Percentiles rank a stretch among this genome's conserved stretches.
Conservation (phyloP, 2,329 filamentous ascomycete species). For the Teratosphaeria gauchensis region DNA sequence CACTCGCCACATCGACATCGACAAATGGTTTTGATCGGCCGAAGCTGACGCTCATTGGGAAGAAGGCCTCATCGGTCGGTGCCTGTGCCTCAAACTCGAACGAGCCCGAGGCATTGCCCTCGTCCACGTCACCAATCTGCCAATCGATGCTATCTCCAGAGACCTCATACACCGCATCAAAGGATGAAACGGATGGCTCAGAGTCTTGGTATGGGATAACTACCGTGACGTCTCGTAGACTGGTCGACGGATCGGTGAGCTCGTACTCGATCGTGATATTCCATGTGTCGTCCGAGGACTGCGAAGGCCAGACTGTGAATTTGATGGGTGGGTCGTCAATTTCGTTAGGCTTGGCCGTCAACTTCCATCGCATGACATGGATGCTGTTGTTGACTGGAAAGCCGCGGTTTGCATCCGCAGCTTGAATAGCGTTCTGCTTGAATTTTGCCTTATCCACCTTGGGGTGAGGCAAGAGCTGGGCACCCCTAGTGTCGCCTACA, state of each 20-base stretch:
- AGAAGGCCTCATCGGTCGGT: conserved; percentile 85
- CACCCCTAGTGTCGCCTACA: conserved; percentile 68
- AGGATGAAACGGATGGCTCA: conserved; percentile 83
- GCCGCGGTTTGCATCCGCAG: conserved; percentile 76
- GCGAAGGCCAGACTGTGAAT: conserved; percentile 97
- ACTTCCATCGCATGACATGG: conserved; percentile 86
- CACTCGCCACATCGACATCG: conserved; percentile 81
- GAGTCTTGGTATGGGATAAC: conserved; percentile 76
- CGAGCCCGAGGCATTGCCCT: conserved; percentile 70
- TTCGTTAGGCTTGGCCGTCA: conserved; percentile 71
- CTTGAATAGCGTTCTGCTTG: conserved; percentile 71
- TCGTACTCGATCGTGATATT: conserved; percentile 95
- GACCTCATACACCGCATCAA: conserved; percentile 89
- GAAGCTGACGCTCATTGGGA: conserved; percentile 92
- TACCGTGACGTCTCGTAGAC: conserved; percentile 74
- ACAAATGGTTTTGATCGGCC: conserved; percentile 77
- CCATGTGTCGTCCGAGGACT: conserved; percentile 67
- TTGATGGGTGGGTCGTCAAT: conserved; percentile 77
- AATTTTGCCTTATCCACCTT: conserved; percentile 90
- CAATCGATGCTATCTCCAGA: conserved; percentile 88
- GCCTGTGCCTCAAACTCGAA: conserved; percentile 94
- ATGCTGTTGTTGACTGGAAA: conserved; percentile 94
- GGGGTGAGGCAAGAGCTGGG: conserved; percentile 89
- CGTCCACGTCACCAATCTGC: conserved; percentile 78
- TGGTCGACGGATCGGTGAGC: conserved; percentile 62